Evolutionary conservation across 208 protist species (phyloP), one percentile per base, ranked within the genome.

Genomic region (Acanthamoeba castellanii): DNA sequence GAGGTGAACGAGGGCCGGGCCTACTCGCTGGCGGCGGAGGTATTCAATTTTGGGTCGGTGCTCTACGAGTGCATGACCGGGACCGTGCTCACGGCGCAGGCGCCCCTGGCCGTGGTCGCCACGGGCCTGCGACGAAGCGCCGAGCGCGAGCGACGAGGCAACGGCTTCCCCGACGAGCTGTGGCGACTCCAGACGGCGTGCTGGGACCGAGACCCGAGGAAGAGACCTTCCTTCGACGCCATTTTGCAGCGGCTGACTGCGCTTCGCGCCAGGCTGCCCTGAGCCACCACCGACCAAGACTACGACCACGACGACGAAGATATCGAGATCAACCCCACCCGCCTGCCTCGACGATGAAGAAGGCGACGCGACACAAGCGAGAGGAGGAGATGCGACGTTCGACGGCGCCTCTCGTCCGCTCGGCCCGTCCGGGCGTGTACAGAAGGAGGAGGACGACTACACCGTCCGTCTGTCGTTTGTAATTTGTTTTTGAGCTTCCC

Each of bases 11-110:
- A 32, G 27, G 70, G 70, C 11, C 55, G 55, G 20, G 34, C 32
- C 34, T 78, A 78, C 70, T 32, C 32, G 32, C 70, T 78, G 27
- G 32, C 70, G 11, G 70, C 70, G 18, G 70, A 78, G 70, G 27
- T 78, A 11, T 78, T 30, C 70, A 78, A 42, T 42, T 78, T 78
- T 78, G 70, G 32, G 32, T 78, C 70, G 32, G 70, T 78, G 20
- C 70, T 78, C 18, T 42, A 78, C 70, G 70, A 61, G 55, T 61
- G 55, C 55, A 61, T 61, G 55, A 61, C 55, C 55, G 55, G 55
- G 16, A 61, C 55, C 55, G 55, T 61, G 16, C 55, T 61, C 55
- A 25, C 55, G 55, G 55, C 55, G 11, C 55, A 61, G 55, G 55
- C 55, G 16, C 55, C 55, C 55, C 16, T 61, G 55, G 55, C 55